Conservation (phyloP, 305 asterid genomes). For the Euphrasia arctica region DNA sequence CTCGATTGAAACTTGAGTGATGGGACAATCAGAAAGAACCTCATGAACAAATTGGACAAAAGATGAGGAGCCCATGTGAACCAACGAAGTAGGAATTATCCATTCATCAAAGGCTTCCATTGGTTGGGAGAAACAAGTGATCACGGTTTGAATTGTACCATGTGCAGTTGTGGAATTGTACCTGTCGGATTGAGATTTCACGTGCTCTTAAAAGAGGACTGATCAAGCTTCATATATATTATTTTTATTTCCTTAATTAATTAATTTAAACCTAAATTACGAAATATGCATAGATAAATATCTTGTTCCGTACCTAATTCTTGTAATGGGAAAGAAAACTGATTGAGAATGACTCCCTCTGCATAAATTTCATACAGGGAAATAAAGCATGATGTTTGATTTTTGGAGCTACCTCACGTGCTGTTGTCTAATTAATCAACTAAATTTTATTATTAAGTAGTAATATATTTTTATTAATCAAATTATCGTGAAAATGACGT, state of each 20-base stretch:
- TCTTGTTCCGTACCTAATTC: no score
- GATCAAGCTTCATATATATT: neutral
- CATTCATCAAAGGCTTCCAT: constrained; percentile 2
- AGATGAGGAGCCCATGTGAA: no score
- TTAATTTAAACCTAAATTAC: no score
- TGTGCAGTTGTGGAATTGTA: constrained; percentile 7
- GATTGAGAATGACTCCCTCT: neutral
- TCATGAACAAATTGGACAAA: no score
- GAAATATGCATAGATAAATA: no score
- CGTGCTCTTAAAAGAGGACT: neutral
- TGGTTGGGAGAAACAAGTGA: neutral
- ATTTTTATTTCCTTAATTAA: neutral
- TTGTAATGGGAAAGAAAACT: neutral
- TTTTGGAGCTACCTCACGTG: constrained; percentile 33
- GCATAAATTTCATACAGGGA: neutral
- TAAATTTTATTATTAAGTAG: neutral
- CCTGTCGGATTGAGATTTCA: constrained; percentile 14
- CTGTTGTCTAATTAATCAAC: constrained; percentile 9
- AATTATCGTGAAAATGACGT: neutral
- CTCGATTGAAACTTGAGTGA: no score
- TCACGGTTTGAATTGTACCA: no score
- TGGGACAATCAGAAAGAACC: no score
- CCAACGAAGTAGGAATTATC: neutral
- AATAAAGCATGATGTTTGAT: constrained; percentile 15
- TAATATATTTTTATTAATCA: neutral